These are phyloP conservation scores for Boletellus emodensis DNA, from an alignment of 768 basidiomycete genomes.

Conservation along the genomic window DNA sequence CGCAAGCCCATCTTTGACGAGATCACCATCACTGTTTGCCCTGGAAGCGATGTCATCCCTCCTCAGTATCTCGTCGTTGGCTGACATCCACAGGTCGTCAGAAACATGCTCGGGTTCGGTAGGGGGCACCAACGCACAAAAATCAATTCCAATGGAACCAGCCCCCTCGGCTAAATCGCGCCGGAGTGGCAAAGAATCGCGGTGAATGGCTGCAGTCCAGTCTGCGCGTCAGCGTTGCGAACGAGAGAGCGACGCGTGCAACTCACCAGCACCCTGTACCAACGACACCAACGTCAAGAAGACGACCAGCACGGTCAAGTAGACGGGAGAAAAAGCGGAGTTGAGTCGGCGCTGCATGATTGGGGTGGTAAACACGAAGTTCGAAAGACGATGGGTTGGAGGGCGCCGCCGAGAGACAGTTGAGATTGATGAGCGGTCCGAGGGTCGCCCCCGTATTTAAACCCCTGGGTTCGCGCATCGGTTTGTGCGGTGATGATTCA, in stretches of 20 bases:
- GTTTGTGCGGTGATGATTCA: neutral
- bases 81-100: neutral
- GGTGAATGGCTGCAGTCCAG: slow-evolving; percentile 2
- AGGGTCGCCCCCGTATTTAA: neutral
- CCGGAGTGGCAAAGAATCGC: neutral
- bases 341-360: slow-evolving; percentile 1
- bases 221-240: neutral
- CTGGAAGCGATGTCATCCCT: neutral
- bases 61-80: neutral
- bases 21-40: neutral
- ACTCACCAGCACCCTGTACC: slow-evolving; percentile 10
- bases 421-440: neutral
- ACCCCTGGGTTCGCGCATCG: slow-evolving; percentile 5
- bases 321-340: neutral
- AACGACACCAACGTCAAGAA: slow-evolving; percentile 5
- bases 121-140: slow-evolving; percentile 1
- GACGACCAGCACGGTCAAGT: neutral
- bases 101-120: neutral
- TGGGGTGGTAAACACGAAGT: no score
- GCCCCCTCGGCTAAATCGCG: neutral
- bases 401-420: neutral
- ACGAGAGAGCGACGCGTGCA: neutral
- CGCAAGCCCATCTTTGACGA: neutral
- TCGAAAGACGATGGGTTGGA: neutral
- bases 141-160: neutral